Evolutionary conservation across 2,329 filamentous ascomycete genomes (phyloP).

Genomic region (Mollisia scopiformis): DNA sequence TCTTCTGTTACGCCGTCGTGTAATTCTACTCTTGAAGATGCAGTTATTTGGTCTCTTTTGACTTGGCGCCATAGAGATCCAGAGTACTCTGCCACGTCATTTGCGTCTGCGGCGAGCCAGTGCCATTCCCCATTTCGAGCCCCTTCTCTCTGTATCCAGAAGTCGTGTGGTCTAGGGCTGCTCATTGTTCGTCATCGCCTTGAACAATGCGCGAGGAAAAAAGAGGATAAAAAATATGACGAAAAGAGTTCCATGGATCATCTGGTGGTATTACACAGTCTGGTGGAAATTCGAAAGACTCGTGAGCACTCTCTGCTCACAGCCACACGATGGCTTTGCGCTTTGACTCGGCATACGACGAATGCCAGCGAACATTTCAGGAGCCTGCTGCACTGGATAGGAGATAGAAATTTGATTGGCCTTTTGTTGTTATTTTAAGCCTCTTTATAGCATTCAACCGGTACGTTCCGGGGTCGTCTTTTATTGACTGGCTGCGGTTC

Average conservation of each 20-base stretch:
- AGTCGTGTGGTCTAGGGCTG: not conserved
- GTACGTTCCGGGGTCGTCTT: not conserved
- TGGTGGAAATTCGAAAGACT: not conserved
- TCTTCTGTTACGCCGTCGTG: constrained; percentile 4
- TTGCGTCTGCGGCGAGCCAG: not conserved
- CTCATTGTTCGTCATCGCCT: not conserved
- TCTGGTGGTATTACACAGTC: not conserved
- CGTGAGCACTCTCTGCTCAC: not conserved
- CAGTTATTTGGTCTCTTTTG: not conserved
- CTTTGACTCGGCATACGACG: not conserved
- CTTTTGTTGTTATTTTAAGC: not conserved
- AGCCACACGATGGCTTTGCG: not conserved
- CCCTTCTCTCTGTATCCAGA: not conserved
- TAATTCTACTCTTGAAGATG: not conserved
- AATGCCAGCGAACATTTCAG: not conserved
- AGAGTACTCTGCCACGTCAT: not conserved
- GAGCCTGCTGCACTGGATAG: not conserved
- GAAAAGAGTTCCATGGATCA: not conserved
- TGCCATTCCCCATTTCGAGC: not conserved
- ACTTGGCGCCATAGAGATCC: not conserved
- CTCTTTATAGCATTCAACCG: not conserved
- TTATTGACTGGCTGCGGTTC: not conserved
- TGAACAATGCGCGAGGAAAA: not conserved
- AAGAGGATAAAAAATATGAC: not conserved
- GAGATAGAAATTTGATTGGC: not conserved